A percentile compares a stretch with the other conserved stretches of the same genome.
Conservation (phyloP, 192 early-diverging fungal genomes). For the Coemansia sp. region DNA sequence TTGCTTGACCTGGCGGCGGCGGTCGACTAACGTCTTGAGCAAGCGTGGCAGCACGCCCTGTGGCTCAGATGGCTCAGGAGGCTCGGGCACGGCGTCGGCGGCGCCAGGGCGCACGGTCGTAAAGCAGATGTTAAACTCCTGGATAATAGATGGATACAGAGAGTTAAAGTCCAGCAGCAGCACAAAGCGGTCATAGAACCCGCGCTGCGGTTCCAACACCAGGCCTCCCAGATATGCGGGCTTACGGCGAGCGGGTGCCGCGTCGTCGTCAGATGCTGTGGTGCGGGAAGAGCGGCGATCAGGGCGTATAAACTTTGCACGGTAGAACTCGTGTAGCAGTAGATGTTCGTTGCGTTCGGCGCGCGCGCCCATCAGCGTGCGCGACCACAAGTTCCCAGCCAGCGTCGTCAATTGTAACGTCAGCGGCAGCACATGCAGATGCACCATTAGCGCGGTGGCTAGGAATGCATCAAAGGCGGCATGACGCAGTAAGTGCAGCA, state of each 20-base stretch:
- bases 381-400: constrained; percentile 93
- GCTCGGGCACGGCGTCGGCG: constrained; percentile 68
- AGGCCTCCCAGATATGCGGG: constrained; percentile 93
- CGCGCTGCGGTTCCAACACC: constrained; percentile 95
- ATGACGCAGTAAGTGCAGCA: constrained; percentile 76
- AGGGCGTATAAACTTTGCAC: constrained; percentile 86
- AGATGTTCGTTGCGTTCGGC: constrained; percentile 96
- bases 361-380: constrained; percentile 83
- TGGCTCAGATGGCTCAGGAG: constrained; percentile 65
- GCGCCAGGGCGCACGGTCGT: constrained; percentile 74
- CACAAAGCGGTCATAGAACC: constrained; percentile 94
- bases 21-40: constrained; percentile 83
- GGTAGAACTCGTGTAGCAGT: constrained; percentile 94
- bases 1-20: constrained; percentile 84
- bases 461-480: constrained; percentile 81
- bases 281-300: constrained; percentile 61
- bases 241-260: constrained; percentile 62
- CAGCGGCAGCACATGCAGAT: constrained; percentile 84
- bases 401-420: constrained; percentile 89
- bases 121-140: constrained; percentile 99
- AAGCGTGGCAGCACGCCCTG: constrained; percentile 85
- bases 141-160: constrained; percentile 99
- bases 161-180: constrained; percentile 97
- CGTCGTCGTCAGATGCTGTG: not conserved
- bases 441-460: constrained; percentile 78